Conservation (phyloP, 352 stramenopile genomes). For the Peronosclerospora sorghi region DNA sequence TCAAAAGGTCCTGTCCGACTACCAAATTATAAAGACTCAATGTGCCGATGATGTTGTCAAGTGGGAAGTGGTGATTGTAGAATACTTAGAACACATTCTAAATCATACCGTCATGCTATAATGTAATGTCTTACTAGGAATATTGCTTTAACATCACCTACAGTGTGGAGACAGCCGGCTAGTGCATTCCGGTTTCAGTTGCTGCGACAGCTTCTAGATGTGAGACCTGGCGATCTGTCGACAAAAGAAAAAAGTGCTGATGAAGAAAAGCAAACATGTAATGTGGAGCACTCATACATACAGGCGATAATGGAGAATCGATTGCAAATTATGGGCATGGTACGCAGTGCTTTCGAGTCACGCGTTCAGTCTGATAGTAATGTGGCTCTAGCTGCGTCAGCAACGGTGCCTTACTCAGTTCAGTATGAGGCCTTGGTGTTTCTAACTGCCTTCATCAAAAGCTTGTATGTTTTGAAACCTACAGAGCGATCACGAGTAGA, state of each 20-base stretch:
- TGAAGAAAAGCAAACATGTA: not conserved
- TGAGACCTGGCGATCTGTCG: not conserved
- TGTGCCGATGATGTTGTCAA: conserved; percentile 12
- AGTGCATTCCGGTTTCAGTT: conserved; percentile 41
- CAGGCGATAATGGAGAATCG: conserved; percentile 9
- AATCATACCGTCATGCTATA: not conserved
- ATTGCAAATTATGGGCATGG: conserved; percentile 1
- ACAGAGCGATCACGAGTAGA: not conserved
- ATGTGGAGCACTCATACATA: conserved; percentile 6
- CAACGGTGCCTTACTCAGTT: conserved; percentile 8
- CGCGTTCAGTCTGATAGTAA: not conserved
- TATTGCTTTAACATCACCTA: not conserved
- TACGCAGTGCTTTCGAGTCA: conserved; percentile 6
- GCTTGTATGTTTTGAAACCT: conserved; percentile 3
- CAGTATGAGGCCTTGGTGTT: conserved; percentile 27
- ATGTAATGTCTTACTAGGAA: not conserved
- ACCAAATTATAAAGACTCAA: not conserved
- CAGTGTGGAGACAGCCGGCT: conserved; percentile 2
- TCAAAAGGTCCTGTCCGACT: conserved; percentile 2
- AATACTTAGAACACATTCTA: not conserved
- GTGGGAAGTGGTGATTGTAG: conserved; percentile 1
- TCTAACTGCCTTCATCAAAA: conserved; percentile 20
- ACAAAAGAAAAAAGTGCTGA: conserved; percentile 1
- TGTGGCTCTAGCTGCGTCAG: not conserved
- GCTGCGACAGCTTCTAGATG: conserved; percentile 30